Base-by-base conservation (phyloP, 805 yeast species). In the Novakomyces olei region DNA sequence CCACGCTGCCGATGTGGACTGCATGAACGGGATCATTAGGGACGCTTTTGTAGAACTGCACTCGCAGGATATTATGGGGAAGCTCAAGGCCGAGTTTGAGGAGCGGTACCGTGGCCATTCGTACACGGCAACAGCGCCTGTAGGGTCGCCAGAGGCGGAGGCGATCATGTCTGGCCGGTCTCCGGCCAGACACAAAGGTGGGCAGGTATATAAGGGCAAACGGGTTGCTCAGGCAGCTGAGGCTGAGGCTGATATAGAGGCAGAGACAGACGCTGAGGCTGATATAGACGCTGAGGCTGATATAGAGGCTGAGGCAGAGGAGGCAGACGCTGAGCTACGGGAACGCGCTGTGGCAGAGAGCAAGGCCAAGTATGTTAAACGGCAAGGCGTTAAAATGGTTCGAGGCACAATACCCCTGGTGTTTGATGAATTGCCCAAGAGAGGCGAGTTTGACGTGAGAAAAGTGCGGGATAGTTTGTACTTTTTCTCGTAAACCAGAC, bases 401-500 rank as follows among this genome's bases (percentile, higher is more conserved):
- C 41, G 26, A 34, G 58, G 0, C 65, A 79, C 27, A 94, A 94
- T 9, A 56, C 63, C 32, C 72, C 23, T 44, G 19, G 26, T 26
- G 5, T 44, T 44, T 30, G 44, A 46, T 3, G 30, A 26, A 9
- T 38, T 44, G 15, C 48, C 48, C 4, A 27, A 37, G 5, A 39
- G 67, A 50, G 98, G 95, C 32, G 71, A 69, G 12, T 78, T 85
- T 44, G 91, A 85, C 46, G 91, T 85, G 24, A 54, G 57, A 26
- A 65, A 64, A 36, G 73, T 83, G 27, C 63, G 64, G 46, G 66
- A 71, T 32, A 78, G 93, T 39, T 61, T 63, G 20, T 85, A 85
- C 52, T 85, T 85, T 63, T 85, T 85, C 47, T 55, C 61, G 4
- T 55, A 36, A 41, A n/a, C n/a, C n/a, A n/a, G n/a, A n/a, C n/a